A percentile compares a stretch with the other conserved stretches of the same genome.
These are phyloP conservation scores for Rubia balearica DNA, from an alignment of 305 asterid genomes.

Conservation along the genomic window DNA sequence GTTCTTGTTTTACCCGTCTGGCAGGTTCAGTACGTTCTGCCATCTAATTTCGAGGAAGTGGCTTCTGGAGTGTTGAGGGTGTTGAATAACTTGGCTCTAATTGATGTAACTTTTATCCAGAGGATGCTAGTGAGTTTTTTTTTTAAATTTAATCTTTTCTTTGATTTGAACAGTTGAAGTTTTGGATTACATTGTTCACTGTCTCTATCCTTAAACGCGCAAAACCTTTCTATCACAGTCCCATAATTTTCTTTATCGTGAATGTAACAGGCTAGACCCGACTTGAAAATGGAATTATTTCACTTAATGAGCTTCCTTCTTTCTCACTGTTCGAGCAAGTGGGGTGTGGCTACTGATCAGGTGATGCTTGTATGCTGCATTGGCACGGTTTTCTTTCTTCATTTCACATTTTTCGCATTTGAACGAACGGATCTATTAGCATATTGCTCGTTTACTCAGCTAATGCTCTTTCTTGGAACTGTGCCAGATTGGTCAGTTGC, in stretches of 20 bases:
- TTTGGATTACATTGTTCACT: slow-evolving; percentile 6
- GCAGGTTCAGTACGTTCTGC: slow-evolving; percentile 75
- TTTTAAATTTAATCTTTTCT: not conserved
- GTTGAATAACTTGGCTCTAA: slow-evolving; percentile 88
- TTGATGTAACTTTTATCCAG: slow-evolving; percentile 83
- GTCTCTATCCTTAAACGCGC: slow-evolving; percentile 6
- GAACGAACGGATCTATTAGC: not conserved
- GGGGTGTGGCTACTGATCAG: slow-evolving; percentile 88
- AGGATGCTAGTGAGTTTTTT: slow-evolving; percentile 70
- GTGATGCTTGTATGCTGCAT: slow-evolving; percentile 27
- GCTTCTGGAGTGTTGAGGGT: slow-evolving; percentile 94
- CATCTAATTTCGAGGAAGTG: slow-evolving; percentile 95
- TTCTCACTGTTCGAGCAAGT: slow-evolving; percentile 85
- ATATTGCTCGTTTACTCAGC: not conserved
- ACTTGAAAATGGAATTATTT: slow-evolving; percentile 95
- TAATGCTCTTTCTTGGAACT: not conserved
- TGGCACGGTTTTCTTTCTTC: not conserved
- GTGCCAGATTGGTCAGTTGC: slow-evolving; percentile 62
- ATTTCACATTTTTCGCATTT: not conserved
- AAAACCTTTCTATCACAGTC: not conserved
- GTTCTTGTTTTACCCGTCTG: slow-evolving; percentile 13
- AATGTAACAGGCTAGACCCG: slow-evolving; percentile 75
- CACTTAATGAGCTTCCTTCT: slow-evolving; percentile 95
- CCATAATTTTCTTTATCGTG: slow-evolving; percentile 4
- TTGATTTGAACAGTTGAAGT: slow-evolving; percentile 6